Base-by-base conservation (phyloP, 225 moss, liverwort and hornwort species). In the Takakia lepidozioides region DNA sequence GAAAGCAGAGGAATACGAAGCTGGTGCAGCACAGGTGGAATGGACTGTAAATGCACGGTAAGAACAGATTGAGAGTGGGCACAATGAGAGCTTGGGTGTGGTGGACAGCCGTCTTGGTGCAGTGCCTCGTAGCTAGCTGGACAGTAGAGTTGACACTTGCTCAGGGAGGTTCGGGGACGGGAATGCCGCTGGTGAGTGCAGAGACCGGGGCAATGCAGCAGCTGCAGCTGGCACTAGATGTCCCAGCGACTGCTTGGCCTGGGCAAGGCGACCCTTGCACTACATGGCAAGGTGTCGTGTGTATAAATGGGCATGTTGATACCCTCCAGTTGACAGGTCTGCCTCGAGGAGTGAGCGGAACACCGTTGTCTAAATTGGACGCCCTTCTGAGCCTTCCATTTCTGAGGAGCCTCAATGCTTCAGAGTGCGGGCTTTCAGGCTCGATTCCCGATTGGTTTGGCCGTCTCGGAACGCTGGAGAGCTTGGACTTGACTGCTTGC, bases 381-480 rank as follows among this genome's bases (percentile, higher is more conserved):
- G 65, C 53, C 24, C 37, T 92, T 15, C 69, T 42, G 29, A 55
- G 76, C 54, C 59, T 92, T 46, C 81, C 76, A 0, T 62, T 65
- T 27, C 55, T 92, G 48, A 68, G 82, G 40, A 55, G 5, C n/a
- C 62, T 92, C 13, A 87, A 87, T 57, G 84, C 84, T 10, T 84
- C 92, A 3, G 76, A 82, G 55, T 61, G 75, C 21, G 25, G 38
- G 0, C 66, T 79, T 8, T 30, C 5, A 2, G 73, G 80, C 0
- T 49, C 62, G 5, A 60, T 92, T 51, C 92, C 92, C 0, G 63
- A 61, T 3, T 87, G 92, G 92, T 60, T 92, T 16, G 71, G 81
- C 8, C 47, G 34, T 41, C 47, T 84, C 17, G 24, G 13, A 11
- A 76, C 71, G 22, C 48, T 92, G 48, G 76, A 92, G 62, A 54